Percentiles rank a stretch among this genome's conserved stretches.
Conservation (phyloP, 2,329 filamentous ascomycete species). For the Aureobasidium lini region DNA sequence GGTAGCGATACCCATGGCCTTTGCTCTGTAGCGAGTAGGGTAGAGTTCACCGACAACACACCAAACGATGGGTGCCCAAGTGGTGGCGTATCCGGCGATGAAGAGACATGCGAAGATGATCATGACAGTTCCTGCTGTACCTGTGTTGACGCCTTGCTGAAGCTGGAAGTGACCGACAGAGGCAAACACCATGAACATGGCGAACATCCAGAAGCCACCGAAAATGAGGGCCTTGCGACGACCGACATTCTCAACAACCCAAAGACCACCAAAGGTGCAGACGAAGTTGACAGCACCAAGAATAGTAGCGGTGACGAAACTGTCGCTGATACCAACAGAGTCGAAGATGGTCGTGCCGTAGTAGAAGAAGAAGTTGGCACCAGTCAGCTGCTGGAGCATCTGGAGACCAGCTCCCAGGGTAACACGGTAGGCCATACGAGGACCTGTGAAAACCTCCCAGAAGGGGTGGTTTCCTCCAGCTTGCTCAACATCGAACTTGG, state of each 20-base stretch:
- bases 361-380: slow-evolving; percentile 60
- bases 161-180: slow-evolving; percentile 40
- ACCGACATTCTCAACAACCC: slow-evolving; percentile 40
- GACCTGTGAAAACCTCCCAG: slow-evolving; percentile 59
- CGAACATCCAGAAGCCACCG: slow-evolving; percentile 43
- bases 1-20: slow-evolving; percentile 50
- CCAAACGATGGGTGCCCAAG: slow-evolving; percentile 67
- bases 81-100: slow-evolving; percentile 48
- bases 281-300: slow-evolving; percentile 42
- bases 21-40: slow-evolving; percentile 49
- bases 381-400: slow-evolving; percentile 60
- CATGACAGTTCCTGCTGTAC: slow-evolving; percentile 49
- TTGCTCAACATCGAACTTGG: slow-evolving; percentile 48
- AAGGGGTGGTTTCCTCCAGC: slow-evolving; percentile 46
- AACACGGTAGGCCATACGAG: slow-evolving; percentile 60
- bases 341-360: slow-evolving; percentile 39
- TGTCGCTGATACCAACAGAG: slow-evolving; percentile 32
- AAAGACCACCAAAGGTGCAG: slow-evolving; percentile 40
- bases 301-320: slow-evolving; percentile 42
- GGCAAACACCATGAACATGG: slow-evolving; percentile 46
- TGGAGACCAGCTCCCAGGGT: slow-evolving; percentile 56
- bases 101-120: slow-evolving; percentile 64
- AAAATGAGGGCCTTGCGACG: slow-evolving; percentile 39
- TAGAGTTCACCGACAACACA: slow-evolving; percentile 61
- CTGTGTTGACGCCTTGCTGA: slow-evolving; percentile 25